Evolutionary conservation across 192 early-diverging fungal genomes (phyloP), one percentile per base, ranked within the genome.

Genomic region (Gigaspora rosea): DNA sequence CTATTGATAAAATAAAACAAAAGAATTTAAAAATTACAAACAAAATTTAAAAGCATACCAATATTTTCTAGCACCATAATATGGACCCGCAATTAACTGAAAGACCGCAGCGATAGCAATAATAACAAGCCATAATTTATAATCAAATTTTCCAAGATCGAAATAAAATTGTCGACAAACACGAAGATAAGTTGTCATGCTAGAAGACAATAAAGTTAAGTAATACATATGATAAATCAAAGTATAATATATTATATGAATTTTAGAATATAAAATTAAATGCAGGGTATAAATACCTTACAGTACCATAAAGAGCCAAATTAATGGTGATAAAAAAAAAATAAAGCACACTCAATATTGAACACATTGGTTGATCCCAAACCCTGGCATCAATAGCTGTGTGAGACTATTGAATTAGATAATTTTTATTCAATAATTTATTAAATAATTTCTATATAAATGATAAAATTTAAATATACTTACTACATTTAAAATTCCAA

Each of bases 71-170:
- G 41, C 2, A 3, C 64, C 64, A n/a, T 66, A 35, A 47, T 66
- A 41, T n/a, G 4, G 13, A 2, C 8, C 4, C 16, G n/a, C 36
- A 4, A 66, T n/a, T 66, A 47, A 20, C 18, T 66, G 64, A 9
- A 66, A 47, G 15, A n/a, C 8, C 2, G 9, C 1, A 41, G 27
- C 10, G n/a, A 22, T n/a, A 33, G 8, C 4, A 4, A 47, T 8
- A 15, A 66, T 35, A 41, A 66, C 18, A 8, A 16, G 0, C 64
- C 64, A 66, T 41, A 66, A 0, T 47, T 66, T 66, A 47, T 20
- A 66, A n/a, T 66, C 64, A n/a, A 18, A 41, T 66, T 20, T 66
- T 9, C 64, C 64, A n/a, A 3, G n/a, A 66, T 66, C 36, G n/a
- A 47, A 66, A 20, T 46, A 66, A 9, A 15, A 41, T 66, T 46